Base-by-base conservation (phyloP, 352 stramenopile species). In the Phytophthora sojae region DNA sequence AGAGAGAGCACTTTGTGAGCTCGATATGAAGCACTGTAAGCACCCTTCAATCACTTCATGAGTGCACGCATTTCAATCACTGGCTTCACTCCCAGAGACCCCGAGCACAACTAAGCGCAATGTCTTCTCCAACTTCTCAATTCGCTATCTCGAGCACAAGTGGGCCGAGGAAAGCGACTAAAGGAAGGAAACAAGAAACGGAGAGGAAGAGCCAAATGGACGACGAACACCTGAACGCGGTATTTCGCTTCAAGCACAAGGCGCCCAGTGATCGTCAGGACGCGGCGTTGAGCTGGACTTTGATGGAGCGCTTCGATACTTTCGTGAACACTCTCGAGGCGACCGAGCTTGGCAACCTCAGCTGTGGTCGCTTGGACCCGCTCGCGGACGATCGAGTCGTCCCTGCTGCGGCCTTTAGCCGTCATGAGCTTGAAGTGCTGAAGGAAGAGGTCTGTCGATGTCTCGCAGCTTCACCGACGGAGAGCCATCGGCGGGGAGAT, bases 191-290 rank as follows among this genome's bases (percentile, higher is more conserved):
- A 32, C 29, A 32, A 32, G 29, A 32, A 32, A 9, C 1, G 29
- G 29, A 32, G 6, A 7, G 6, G 29, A 32, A 32, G 29, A 35
- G 29, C 29, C 29, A 35, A 35, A 35, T 35, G 29, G 29, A 11
- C 29, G 29, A 21, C 2, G 67, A 75, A n/a, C 50, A 74, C 6
- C 54, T 86, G 12, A 75, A 76, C 25, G 67, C 69, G 6, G 51
- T 86, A 6, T 83, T 89, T 50, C 79, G 77, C 35, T 88, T 86
- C 57, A 77, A 77, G 68, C 60, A 85, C 65, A 75, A 82, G 49
- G 8, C 49, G 0, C 81, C 83, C 6, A 86, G 70, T 21, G 37
- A 62, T 0, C 26, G 45, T 4, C 81, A 88, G 45, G 61, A 75
- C 12, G 70, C 49, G 8, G 11, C 23, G 2, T 57, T 72, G 5